Evolutionary conservation across 495 filamentous ascomycete species (phyloP).

Genomic region (Corynascus novoguineensis): DNA sequence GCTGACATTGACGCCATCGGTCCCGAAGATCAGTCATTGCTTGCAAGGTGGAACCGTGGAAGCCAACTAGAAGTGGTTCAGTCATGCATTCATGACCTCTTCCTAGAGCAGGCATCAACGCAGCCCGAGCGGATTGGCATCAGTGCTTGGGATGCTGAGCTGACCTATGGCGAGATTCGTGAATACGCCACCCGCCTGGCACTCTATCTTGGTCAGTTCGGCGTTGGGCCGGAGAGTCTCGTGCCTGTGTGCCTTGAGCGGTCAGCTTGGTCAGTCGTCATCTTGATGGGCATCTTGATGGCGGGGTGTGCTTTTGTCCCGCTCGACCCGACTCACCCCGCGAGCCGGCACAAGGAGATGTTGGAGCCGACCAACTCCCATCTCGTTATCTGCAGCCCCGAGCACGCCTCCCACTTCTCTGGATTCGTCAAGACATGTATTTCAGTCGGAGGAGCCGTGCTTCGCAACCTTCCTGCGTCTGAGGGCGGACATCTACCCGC

Average conservation of each 20-base stretch:
- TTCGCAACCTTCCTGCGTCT: conserved; percentile 11
- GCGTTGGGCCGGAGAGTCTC: conserved; percentile 42
- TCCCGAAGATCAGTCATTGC: conserved; percentile 17
- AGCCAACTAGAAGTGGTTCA: conserved; percentile 12
- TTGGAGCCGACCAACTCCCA: conserved; percentile 28
- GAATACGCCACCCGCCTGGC: conserved; percentile 32
- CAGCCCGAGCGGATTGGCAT: conserved; percentile 28
- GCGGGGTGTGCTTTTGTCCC: conserved; percentile 53
- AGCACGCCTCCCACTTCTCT: conserved; percentile 11
- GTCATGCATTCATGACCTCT: conserved; percentile 33
- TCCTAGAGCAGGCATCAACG: conserved; percentile 39
- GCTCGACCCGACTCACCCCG: conserved; percentile 51
- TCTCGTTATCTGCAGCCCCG: conserved; percentile 23
- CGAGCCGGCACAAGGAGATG: conserved; percentile 39
- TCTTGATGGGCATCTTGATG: conserved; percentile 45
- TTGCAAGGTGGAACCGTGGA: conserved; percentile 18
- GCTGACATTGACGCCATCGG: conserved; percentile 18
- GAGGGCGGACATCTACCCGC: not conserved
- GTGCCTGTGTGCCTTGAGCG: conserved; percentile 56
- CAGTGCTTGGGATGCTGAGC: conserved; percentile 53
- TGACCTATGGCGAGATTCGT: conserved; percentile 51
- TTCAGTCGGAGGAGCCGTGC: conserved; percentile 10
- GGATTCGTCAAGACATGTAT: conserved; percentile 9
- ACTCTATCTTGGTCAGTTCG: conserved; percentile 30
- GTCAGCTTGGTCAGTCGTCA: conserved; percentile 44